Base-by-base conservation (phyloP, 2,329 filamentous ascomycete genomes). In the Venturia asperata region DNA sequence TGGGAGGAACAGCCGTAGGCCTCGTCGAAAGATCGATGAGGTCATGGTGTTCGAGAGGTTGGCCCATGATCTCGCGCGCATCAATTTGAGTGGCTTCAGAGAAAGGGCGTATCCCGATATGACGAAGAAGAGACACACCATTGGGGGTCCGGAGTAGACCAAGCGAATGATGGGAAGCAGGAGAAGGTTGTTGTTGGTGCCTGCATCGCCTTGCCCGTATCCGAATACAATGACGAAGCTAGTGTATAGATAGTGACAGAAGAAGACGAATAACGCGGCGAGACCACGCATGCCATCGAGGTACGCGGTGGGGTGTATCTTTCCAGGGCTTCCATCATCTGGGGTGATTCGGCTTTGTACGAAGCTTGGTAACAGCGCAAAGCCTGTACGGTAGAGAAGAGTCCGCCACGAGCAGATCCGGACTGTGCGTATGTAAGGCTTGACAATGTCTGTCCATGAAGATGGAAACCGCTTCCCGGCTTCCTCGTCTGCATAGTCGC, bases 51-150 rank as follows among this genome's bases (percentile, higher is more conserved):
- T 68, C 66, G 66, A 41, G 67, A 74, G 68, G 3, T 71, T 74
- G 64, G 74, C 70, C 73, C 72, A 77, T 17, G 65, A 45, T n/a
- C 60, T 61, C 19, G 66, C 49, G 4, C 69, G 66, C 63, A 68
- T 69, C 61, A 68, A 64, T 43, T 67, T 67, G 15, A 70, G 43
- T 4, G 70, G 69, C 43, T 69, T 69, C 67, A 85, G 79, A 39
- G 80, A 82, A 15, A 87, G 76, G 2, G 83, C 85, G 72, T 85
- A 87, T 24, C 84, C 84, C 0, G 83, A 85, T 56, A 86, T 82
- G 70, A 86, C 80, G 70, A 86, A 87, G 76, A 87, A 87, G 68
- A 85, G 74, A 72, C 80, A 82, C 47, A 86, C 84, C 69, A 83
- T 83, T 0, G 82, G 79, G 3, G 81, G 82, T 0, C 83, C 83